Evolutionary conservation across 2,329 filamentous ascomycete species (phyloP), one percentile per base, ranked within the genome.

Genomic region (Drechslerella coelobrocha): DNA sequence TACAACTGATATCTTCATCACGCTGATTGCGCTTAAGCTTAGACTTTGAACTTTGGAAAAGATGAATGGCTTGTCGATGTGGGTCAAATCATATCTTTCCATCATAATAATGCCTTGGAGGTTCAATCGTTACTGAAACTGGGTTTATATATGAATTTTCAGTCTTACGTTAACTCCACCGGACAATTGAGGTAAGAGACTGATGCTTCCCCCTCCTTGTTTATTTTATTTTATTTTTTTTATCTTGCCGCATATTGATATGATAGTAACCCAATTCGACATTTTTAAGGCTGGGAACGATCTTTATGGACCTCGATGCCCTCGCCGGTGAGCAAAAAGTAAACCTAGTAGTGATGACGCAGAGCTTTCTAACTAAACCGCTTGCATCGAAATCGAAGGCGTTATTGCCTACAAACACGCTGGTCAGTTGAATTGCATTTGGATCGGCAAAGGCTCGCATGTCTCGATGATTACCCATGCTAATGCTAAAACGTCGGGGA

Each of bases 301-400:
- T 92, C 14, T 85, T 92, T 72, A 92, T 92, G 88, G 89, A 92
- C 73, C 83, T 92, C 1, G 89, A 92, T 78, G 89, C 89, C 0
- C 79, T 92, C 6, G 89, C 89, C 0, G 89, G 66, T 63, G 39
- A 55, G 66, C 54, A 4, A 5, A 34, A 39, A 39, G 34, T 39
- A 19, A 21, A 19, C 41, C 41, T 5, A 8, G 9, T 12, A 5
- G n/a, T 8, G 7, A 17, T 14, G 7, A 41, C n/a, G 29, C 12
- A 6, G 12, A 9, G 7, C 37, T 4, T 17, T 17, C n/a, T 17
- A 9, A 12, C 9, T 5, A 5, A 17, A 14, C 37, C 3, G 21
- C 9, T 50, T 6, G n/a, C 21, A 50, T 50, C 9, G 19, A 17
- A 9, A 41, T 41, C 7, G 4, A 66, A 71, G 66, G 90, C 8